These are phyloP conservation scores for Spizellomyces sp. DNA, from an alignment of 192 early-diverging fungal species.

Conservation along the genomic window DNA sequence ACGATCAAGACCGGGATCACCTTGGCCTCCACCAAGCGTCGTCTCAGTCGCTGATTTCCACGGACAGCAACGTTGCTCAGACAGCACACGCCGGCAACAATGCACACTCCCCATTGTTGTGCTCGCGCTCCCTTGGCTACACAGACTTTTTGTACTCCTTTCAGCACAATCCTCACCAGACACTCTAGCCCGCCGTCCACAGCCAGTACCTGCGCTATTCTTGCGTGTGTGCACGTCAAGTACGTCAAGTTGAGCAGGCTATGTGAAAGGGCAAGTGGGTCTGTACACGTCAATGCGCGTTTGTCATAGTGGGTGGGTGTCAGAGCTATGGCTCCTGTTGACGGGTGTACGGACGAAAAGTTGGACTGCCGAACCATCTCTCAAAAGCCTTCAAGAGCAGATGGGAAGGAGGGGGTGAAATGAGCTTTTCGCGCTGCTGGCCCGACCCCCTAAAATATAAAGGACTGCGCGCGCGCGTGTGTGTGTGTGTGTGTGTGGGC, in stretches of 20 bases:
- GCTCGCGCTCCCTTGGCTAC: not conserved
- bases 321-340: slow-evolving; percentile 15
- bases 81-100: slow-evolving; percentile 48
- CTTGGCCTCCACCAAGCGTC: slow-evolving; percentile 83
- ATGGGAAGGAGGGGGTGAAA: too few species aligned
- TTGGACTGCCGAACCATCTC: slow-evolving; percentile 28
- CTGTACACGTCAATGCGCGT: slow-evolving; percentile 92
- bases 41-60: slow-evolving; percentile 76
- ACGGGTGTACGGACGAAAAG: slow-evolving; percentile 5
- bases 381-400: too few species aligned
- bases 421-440: too few species aligned
- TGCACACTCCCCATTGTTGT: slow-evolving; percentile 3
- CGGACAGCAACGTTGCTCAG: slow-evolving; percentile 86
- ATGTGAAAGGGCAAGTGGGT: slow-evolving; percentile 82
- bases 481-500: too few species aligned
- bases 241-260: slow-evolving; percentile 88
- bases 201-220: slow-evolving; percentile 78
- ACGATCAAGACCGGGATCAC: slow-evolving; percentile 81
- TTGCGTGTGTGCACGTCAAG: slow-evolving; percentile 73
- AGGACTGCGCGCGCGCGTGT: too few species aligned
- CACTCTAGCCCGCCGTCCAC: slow-evolving; percentile 88
- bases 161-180: slow-evolving; percentile 73
- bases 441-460: too few species aligned
- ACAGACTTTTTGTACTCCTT: not conserved
- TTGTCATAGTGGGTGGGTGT: slow-evolving; percentile 74